Conservation (phyloP, 75 land plant species). For the Cunninghamia lanceolata region DNA sequence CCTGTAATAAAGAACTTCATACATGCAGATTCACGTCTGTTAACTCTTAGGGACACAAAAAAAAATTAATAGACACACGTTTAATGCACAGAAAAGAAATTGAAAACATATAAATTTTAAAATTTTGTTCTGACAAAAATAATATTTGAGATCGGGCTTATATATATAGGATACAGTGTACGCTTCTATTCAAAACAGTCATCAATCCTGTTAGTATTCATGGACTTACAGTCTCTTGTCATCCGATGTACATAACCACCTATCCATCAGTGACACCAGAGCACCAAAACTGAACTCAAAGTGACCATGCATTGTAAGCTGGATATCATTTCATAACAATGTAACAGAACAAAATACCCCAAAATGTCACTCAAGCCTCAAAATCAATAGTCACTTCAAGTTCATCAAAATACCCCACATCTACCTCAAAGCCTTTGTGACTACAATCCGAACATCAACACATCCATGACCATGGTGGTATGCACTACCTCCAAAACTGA, state of each 20-base stretch:
- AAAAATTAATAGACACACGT: too few species aligned
- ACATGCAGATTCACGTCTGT: neutral
- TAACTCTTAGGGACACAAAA: too few species aligned
- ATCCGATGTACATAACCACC: neutral
- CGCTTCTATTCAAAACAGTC: too few species aligned
- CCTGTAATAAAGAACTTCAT: neutral
- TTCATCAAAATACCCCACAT: conserved; percentile 94
- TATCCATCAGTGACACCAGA: neutral
- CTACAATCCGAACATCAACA: conserved; percentile 91
- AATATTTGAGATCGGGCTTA: neutral
- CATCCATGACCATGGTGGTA: conserved; percentile 97
- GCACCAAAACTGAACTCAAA: conserved; percentile 61
- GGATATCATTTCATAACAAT: conserved; percentile 76
- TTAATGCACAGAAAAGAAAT: neutral
- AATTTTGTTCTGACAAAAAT: neutral
- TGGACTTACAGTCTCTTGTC: neutral
- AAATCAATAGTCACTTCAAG: conserved; percentile 78
- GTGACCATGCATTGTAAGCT: conserved; percentile 92
- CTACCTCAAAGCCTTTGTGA: conserved; percentile 94
- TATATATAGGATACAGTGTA: neutral
- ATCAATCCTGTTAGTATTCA: neutral
- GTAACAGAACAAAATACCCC: conserved; percentile 92
- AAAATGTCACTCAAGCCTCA: conserved; percentile 86
- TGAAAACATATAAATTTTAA: too few species aligned
- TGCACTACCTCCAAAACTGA: conserved; percentile 92